Evolutionary conservation across 305 asterid species (phyloP).

Genomic region (Fraxinus sp.): DNA sequence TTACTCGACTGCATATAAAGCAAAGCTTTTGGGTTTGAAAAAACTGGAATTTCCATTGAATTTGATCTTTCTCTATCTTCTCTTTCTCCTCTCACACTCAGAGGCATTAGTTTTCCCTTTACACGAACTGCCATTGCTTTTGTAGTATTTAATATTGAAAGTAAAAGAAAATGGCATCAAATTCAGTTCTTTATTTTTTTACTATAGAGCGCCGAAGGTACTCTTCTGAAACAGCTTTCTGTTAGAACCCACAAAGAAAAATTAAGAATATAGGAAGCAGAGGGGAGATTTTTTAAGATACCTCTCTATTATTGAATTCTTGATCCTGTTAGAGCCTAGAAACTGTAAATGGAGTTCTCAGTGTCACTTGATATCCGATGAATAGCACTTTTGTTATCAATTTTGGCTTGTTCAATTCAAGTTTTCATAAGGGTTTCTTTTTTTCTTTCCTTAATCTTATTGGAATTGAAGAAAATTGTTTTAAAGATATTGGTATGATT

Average conservation of each 20-base stretch:
- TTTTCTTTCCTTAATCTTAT: neutral
- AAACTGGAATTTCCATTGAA: conserved; percentile 15
- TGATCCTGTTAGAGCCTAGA: neutral
- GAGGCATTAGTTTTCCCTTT: conserved; percentile 4
- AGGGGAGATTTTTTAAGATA: neutral
- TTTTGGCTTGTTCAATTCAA: conserved; percentile 8
- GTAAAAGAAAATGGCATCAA: conserved; percentile 46
- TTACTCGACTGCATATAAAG: conserved; percentile 25
- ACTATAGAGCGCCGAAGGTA: conserved; percentile 56
- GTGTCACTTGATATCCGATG: conserved; percentile 58
- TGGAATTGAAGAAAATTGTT: conserved; percentile 22
- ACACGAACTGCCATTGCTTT: neutral
- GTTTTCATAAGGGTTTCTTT: neutral
- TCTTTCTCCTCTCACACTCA: neutral
- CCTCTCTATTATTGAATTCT: conserved; percentile 4
- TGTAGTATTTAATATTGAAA: neutral
- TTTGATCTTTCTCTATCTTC: conserved; percentile 3
- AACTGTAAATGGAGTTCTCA: conserved; percentile 38
- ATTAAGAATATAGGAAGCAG: neutral
- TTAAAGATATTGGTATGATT: neutral
- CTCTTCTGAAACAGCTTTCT: conserved; percentile 63
- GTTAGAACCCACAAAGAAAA: conserved; percentile 30
- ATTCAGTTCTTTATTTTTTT: conserved; percentile 32
- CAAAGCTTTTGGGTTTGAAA: conserved; percentile 16
- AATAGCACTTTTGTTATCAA: neutral